Base-by-base conservation (phyloP, 2,329 filamentous ascomycete genomes). In the Cercospora citrullina region DNA sequence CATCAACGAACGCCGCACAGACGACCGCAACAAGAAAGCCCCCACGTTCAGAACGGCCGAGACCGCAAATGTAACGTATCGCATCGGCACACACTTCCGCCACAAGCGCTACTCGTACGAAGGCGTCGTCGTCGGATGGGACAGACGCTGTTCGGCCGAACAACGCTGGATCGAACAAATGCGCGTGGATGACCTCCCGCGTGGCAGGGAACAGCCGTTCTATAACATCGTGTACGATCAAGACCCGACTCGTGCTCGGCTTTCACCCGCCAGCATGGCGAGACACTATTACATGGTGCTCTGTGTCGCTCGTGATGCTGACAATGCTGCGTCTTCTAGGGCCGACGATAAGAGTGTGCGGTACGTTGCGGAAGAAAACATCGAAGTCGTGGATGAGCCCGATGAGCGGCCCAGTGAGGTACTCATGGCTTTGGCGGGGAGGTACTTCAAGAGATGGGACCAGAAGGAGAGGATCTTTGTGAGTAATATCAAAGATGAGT, bases 71-170 rank as follows among this genome's bases (percentile, higher is more conserved):
- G 71, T 93, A 61, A 85, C 81, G 68, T 94, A 88, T 78, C 87
- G 84, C 61, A 86, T 97, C 60, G 95, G 95, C 0, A 91, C 96
- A 74, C 86, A 97, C 6, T 96, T 98, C 77, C 86, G 85, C 59
- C 95, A 99, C 80, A 88, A 85, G 69, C 87, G 93, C 57, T 97
- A 95, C 77, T 83, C 86, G 21, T 97, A 94, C 77, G 83, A 89
- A 60, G 94, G 90, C 18, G 86, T 96, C 28, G 91, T 99, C 67
- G 92, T 91, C 14, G 94, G 94, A n/a, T 99, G 94, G 94, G 89
- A 91, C 60, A 81, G 82, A 16, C 83, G 84, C 70, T 90, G 85
- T 75, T 85, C 81, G 64, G 85, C 84, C 10, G 82, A 83, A 61
- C 88, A 89, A 72, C 84, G 83, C 68, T 91, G 85, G 89, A 90